These are phyloP conservation scores for Aspergillus sp. DNA, from an alignment of 2,329 filamentous ascomycete genomes.

Conservation along the genomic window DNA sequence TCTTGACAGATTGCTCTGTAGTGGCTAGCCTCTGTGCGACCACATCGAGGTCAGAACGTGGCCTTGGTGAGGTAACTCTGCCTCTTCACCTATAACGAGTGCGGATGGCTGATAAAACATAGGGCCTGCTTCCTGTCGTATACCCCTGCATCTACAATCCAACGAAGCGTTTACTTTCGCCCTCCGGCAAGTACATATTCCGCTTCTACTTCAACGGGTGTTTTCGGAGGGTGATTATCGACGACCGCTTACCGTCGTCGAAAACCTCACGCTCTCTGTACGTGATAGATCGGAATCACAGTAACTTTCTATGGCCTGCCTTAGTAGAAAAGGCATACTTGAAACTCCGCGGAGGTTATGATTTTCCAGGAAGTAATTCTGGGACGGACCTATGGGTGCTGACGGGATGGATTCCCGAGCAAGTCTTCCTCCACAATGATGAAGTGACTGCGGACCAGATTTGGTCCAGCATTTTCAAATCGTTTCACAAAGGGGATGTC, in stretches of 20 bases:
- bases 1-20: slow-evolving; percentile 94
- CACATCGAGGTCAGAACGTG: slow-evolving; percentile 67
- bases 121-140: slow-evolving; percentile 72
- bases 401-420: slow-evolving; percentile 95
- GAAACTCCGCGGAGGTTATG: slow-evolving; percentile 92
- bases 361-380: slow-evolving; percentile 96
- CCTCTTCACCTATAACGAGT: background rate
- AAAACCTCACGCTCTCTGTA: slow-evolving; percentile 74
- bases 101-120: slow-evolving; percentile 7
- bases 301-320: slow-evolving; percentile 83
- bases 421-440: slow-evolving; percentile 85
- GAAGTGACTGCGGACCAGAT: slow-evolving; percentile 73
- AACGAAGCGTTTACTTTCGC: slow-evolving; percentile 62
- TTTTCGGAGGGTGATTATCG: slow-evolving; percentile 80
- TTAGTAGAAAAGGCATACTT: slow-evolving; percentile 94
- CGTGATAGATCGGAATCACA: slow-evolving; percentile 82
- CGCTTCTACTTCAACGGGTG: slow-evolving; percentile 96
- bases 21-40: slow-evolving; percentile 90
- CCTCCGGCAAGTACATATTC: slow-evolving; percentile 85
- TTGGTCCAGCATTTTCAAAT: slow-evolving; percentile 74
- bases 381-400: slow-evolving; percentile 91
- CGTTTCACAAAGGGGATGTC: slow-evolving; percentile 76
- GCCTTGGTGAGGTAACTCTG: slow-evolving; percentile 62
- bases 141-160: slow-evolving; percentile 69
- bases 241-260: slow-evolving; percentile 80